These are phyloP conservation scores for Cucurbita maxima DNA, from an alignment of 306 rosid species.

Conservation along the genomic window DNA sequence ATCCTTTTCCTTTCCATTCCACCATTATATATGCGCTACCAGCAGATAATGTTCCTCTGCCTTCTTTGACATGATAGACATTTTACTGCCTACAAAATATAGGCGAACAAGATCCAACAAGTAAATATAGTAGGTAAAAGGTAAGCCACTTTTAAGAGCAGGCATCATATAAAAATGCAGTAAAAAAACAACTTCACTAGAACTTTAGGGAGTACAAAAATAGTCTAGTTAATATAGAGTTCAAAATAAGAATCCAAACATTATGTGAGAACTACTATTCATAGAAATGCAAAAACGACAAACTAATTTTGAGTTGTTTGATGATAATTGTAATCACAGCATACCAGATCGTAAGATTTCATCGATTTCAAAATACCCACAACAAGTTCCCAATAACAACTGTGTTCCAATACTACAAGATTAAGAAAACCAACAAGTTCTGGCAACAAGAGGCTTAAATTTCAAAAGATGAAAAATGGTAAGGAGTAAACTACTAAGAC, in stretches of 20 bases:
- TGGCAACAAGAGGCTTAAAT: not conserved
- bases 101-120: not conserved
- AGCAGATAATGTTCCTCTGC: constrained; percentile 1
- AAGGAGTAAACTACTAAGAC: not conserved
- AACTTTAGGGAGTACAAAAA: not conserved
- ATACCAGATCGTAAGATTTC: not conserved
- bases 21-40: constrained; percentile 14
- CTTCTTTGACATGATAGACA: constrained; percentile 8
- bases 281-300: not conserved
- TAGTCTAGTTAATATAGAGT: not conserved
- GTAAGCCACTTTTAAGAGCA: not conserved
- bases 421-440: not conserved
- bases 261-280: not conserved
- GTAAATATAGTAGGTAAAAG: not conserved
- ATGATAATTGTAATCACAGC: not conserved
- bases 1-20: constrained; percentile 64
- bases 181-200: not conserved
- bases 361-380: not conserved
- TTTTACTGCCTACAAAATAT: not conserved
- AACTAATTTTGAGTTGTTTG: not conserved
- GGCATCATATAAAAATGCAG: not conserved
- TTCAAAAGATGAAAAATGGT: not conserved
- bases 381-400: not conserved
- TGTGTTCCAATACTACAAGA: not conserved
- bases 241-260: not conserved